Conservation (phyloP, 345 rosid genomes). For the Linum lewisii region DNA sequence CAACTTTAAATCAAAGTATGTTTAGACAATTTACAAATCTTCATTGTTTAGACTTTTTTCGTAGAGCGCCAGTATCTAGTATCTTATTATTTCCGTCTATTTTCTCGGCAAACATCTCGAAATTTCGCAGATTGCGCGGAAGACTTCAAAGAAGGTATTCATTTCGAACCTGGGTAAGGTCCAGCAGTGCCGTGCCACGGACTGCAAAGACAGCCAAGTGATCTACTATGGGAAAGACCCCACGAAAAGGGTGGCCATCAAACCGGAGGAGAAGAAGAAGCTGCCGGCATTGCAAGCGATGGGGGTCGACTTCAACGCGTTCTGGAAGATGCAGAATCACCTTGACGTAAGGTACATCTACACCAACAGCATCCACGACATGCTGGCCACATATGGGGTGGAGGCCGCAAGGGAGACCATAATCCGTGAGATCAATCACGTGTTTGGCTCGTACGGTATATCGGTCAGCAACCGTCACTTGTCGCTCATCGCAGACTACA, state of each 20-base stretch:
- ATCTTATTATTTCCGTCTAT: too few relatives aligned
- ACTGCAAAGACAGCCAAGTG: slow-evolving; percentile 63
- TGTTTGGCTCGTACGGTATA: slow-evolving; percentile 68
- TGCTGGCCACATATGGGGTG: slow-evolving; percentile 74
- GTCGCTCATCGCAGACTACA: slow-evolving; percentile 76
- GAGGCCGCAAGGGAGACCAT: slow-evolving; percentile 94
- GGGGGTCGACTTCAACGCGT: slow-evolving; percentile 63
- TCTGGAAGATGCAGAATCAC: slow-evolving; percentile 59
- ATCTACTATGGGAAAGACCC: slow-evolving; percentile 71
- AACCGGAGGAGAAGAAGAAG: slow-evolving; percentile 37
- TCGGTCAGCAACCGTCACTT: slow-evolving; percentile 72
- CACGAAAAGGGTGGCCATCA: slow-evolving; percentile 45
- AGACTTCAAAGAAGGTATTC: slow-evolving; percentile 70
- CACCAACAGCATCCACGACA: slow-evolving; percentile 65
- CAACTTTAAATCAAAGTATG: too few relatives aligned
- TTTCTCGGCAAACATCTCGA: too few relatives aligned
- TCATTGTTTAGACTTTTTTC: too few relatives aligned
- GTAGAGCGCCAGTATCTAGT: too few relatives aligned
- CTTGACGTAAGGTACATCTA: slow-evolving; percentile 76
- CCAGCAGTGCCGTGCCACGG: slow-evolving; percentile 45
- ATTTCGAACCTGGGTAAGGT: slow-evolving; percentile 76
- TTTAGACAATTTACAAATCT: too few relatives aligned
- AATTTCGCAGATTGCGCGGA: slow-evolving; percentile 57
- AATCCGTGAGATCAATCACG: slow-evolving; percentile 73
- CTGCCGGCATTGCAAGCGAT: slow-evolving; percentile 60